Percentiles rank a stretch among this genome's conserved stretches.
phyloP scores from a whole-genome alignment of 192 early-diverging fungal genomes.

The Coemansia javaensis region DNA sequence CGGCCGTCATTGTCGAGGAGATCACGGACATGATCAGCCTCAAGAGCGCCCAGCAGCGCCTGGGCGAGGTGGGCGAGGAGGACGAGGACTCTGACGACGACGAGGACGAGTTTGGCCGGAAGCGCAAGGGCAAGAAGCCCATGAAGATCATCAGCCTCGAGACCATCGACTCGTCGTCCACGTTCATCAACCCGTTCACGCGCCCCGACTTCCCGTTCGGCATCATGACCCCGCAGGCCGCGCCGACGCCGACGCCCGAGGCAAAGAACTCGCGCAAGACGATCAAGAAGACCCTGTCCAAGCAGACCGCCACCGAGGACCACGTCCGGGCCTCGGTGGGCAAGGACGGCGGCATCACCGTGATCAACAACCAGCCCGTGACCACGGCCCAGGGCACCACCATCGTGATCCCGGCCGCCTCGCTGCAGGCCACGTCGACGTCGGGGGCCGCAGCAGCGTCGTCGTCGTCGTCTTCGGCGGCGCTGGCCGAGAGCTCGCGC shows the following conservation, averaged over 20 bases:
- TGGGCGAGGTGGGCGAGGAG: conserved; percentile 38
- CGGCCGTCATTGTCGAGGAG: conserved; percentile 43
- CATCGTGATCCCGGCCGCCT: conserved; percentile 30
- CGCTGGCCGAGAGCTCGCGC: neutral
- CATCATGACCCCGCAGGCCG: conserved; percentile 26
- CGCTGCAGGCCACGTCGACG: conserved; percentile 6
- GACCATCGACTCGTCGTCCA: conserved; percentile 35
- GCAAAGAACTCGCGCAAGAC: conserved; percentile 27
- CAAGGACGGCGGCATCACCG: conserved; percentile 41
- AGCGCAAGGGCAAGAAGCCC: conserved; percentile 23
- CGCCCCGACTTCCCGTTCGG: conserved; percentile 46
- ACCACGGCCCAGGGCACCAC: conserved; percentile 19
- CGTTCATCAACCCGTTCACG: conserved; percentile 42
- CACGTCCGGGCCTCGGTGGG: conserved; percentile 37
- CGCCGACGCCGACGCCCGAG: conserved; percentile 2
- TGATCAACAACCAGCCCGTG: conserved; percentile 20
- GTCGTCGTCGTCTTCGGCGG: too few relatives aligned
- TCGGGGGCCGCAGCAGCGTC: too few relatives aligned
- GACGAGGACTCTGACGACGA: conserved; percentile 21
- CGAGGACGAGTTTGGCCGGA: conserved; percentile 37
- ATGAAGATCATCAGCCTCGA: conserved; percentile 34
- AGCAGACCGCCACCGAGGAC: conserved; percentile 7
- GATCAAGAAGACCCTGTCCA: conserved; percentile 22
- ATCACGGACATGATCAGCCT: conserved; percentile 37
- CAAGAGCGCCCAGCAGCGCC: conserved; percentile 38